phyloP scores from a whole-genome alignment of 257 asterid genomes.

The Paulownia fortunei region DNA sequence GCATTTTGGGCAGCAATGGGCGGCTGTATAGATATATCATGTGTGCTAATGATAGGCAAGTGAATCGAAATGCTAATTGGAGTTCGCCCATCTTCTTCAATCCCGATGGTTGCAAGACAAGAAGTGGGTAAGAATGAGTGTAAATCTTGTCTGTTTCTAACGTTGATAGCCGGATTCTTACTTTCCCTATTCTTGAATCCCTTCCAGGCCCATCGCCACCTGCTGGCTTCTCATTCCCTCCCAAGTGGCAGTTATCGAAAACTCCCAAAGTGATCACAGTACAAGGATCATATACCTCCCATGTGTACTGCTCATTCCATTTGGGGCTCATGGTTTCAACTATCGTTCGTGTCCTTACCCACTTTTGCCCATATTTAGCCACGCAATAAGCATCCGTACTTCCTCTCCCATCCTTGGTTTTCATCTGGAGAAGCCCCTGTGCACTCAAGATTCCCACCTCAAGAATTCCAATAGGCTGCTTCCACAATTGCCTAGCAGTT shows the following conservation, averaged over 20 bases:
- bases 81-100: constrained; percentile 67
- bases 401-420: constrained; percentile 49
- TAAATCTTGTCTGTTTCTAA: constrained; percentile 64
- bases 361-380: constrained; percentile 73
- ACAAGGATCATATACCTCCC: constrained; percentile 71
- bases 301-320: no score
- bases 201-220: constrained; percentile 45
- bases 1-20: no score
- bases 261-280: constrained; percentile 69
- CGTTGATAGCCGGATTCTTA: constrained; percentile 68
- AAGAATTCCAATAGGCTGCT: constrained; percentile 66
- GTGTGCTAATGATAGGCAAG: no score
- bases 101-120: constrained; percentile 62
- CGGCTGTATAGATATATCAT: no score
- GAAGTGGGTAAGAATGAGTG: constrained; percentile 66
- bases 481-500: no score
- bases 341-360: constrained; percentile 72
- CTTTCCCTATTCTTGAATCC: no score
- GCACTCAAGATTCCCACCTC: constrained; percentile 74
- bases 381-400: constrained; percentile 73
- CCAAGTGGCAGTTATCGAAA: constrained; percentile 63
- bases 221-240: constrained; percentile 40
- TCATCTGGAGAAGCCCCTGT: constrained; percentile 55
- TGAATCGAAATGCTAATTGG: no score
- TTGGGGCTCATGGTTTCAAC: constrained; percentile 47